A percentile compares a stretch with the other conserved stretches of the same genome.
These are phyloP conservation scores for Thermochaetoides dissita DNA, from an alignment of 2,329 filamentous ascomycete species.

Conservation along the genomic window DNA sequence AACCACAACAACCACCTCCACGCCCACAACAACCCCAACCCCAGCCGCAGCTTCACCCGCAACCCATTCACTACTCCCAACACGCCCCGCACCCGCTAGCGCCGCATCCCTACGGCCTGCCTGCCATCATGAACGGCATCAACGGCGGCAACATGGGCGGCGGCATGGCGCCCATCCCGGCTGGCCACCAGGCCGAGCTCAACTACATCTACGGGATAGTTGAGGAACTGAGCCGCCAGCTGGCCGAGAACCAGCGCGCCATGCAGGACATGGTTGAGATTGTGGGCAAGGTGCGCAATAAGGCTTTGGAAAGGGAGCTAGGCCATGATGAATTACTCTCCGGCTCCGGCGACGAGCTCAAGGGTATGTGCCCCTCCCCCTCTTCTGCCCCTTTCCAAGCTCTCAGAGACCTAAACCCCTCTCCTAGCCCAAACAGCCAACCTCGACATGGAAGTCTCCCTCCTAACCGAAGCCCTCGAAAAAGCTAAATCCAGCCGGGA, in stretches of 20 bases:
- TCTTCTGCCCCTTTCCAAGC: slow-evolving; percentile 2
- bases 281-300: slow-evolving; percentile 45
- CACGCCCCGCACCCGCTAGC: no score
- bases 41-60: slow-evolving; percentile 9
- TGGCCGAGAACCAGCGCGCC: slow-evolving; percentile 46
- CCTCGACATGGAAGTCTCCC: slow-evolving; percentile 46
- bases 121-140: slow-evolving; percentile 32
- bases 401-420: not conserved
- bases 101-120: no score
- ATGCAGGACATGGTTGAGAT: slow-evolving; percentile 52
- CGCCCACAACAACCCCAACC: slow-evolving; percentile 3
- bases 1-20: slow-evolving; percentile 3
- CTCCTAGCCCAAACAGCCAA: slow-evolving; percentile 41
- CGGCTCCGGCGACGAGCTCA: slow-evolving; percentile 41
- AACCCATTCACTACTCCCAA: not conserved
- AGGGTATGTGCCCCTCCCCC: slow-evolving; percentile 27
- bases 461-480: slow-evolving; percentile 48
- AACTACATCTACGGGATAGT: slow-evolving; percentile 57
- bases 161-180: slow-evolving; percentile 38
- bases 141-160: slow-evolving; percentile 34
- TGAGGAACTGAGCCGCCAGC: slow-evolving; percentile 49
- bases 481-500: slow-evolving; percentile 46
- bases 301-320: slow-evolving; percentile 36
- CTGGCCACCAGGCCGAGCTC: slow-evolving; percentile 53
- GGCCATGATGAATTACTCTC: slow-evolving; percentile 45